These are phyloP conservation scores for Thymus quinquecostatus DNA, from an alignment of 257 asterid species.

Conservation along the genomic window DNA sequence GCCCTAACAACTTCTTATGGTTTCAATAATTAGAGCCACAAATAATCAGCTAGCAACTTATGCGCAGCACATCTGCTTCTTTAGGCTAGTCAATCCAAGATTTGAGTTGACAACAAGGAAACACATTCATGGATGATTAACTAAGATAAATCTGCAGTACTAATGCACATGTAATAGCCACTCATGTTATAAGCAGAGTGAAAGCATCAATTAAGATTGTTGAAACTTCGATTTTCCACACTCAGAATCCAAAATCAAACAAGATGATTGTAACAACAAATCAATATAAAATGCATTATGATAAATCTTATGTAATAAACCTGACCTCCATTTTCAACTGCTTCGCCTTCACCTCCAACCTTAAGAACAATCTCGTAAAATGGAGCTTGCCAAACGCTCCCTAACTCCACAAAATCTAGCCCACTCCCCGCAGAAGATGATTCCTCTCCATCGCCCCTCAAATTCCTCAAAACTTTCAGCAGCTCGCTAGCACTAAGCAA, in stretches of 20 bases:
- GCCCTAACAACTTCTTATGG: background rate
- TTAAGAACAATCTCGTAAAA: constrained; percentile 63
- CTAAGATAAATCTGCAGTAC: background rate
- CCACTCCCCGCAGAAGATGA: constrained; percentile 39
- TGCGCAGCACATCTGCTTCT: background rate
- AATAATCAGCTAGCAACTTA: background rate
- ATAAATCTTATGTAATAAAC: background rate
- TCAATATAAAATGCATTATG: background rate
- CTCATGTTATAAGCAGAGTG: background rate
- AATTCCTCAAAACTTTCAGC: constrained; percentile 47
- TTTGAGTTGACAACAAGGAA: background rate
- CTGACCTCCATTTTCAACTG: constrained; percentile 47
- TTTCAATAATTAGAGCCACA: background rate
- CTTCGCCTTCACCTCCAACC: constrained; percentile 35
- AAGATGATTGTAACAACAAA: constrained; percentile 16
- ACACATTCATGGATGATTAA: background rate
- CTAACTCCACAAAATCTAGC: constrained; percentile 69
- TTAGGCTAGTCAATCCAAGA: background rate
- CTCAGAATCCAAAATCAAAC: too few relatives aligned
- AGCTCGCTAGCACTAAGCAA: constrained; percentile 55
- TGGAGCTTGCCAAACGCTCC: constrained; percentile 85
- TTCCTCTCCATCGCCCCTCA: constrained; percentile 54
- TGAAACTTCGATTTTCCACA: too few relatives aligned
- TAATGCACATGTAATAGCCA: background rate
- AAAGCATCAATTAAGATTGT: too few relatives aligned